Evolutionary conservation across 2,329 filamentous ascomycete species (phyloP).

Genomic region (Fusarium abutilonis): DNA sequence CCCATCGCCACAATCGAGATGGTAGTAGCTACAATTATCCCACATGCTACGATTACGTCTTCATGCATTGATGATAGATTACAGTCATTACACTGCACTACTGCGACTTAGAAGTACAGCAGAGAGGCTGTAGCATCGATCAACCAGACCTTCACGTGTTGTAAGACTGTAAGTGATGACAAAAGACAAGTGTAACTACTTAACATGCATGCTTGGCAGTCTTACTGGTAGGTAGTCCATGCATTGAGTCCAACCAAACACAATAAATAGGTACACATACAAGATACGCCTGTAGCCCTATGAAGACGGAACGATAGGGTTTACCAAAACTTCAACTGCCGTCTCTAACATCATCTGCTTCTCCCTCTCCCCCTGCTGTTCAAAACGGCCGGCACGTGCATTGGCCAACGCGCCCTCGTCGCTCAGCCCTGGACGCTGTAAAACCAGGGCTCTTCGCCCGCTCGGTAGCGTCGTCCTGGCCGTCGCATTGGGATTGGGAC

Average conservation of each 20-base stretch:
- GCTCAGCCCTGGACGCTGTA: constrained; percentile 46
- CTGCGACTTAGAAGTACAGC: neutral
- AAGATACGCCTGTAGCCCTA: neutral
- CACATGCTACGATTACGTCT: constrained; percentile 24
- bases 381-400: constrained; percentile 17
- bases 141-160: constrained; percentile 20
- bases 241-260: constrained; percentile 28
- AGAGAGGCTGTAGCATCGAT: constrained; percentile 13
- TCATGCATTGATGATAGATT: constrained; percentile 12
- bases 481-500: constrained; percentile 72
- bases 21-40: constrained; percentile 1
- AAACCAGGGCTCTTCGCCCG: constrained; percentile 56
- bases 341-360: constrained; percentile 23
- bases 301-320: constrained; percentile 16
- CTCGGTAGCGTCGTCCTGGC: constrained; percentile 63
- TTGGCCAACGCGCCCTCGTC: constrained; percentile 22
- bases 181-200: neutral
- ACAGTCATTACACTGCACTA: neutral
- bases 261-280: constrained; percentile 2
- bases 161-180: neutral
- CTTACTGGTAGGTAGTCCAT: too few relatives aligned
- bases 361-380: constrained; percentile 10
- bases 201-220: constrained; percentile 13
- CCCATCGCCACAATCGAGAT: constrained; percentile 41
- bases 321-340: constrained; percentile 27